These are phyloP conservation scores for Cryptococcus amylolentus DNA, from an alignment of 1,284 basidiomycete genomes.

Conservation along the genomic window DNA sequence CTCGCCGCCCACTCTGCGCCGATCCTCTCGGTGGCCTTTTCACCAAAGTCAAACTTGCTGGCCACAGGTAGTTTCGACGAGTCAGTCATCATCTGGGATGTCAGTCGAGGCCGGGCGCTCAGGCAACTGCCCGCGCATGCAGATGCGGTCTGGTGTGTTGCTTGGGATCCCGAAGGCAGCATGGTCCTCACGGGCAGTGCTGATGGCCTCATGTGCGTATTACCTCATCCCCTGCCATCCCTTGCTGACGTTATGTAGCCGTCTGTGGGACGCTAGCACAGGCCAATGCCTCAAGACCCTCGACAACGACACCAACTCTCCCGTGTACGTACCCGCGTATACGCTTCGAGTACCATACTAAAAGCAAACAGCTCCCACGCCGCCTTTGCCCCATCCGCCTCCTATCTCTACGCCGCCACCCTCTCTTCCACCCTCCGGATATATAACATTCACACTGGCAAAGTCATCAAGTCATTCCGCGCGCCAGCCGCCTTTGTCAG, in stretches of 20 bases:
- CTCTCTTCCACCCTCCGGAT: conserved; percentile 89
- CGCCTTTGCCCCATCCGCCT: conserved; percentile 85
- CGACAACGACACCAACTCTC: conserved; percentile 91
- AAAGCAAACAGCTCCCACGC: conserved; percentile 25
- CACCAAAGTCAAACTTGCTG: conserved; percentile 79
- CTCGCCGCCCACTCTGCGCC: conserved; percentile 86
- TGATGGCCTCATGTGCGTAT: conserved; percentile 87
- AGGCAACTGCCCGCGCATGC: conserved; percentile 89
- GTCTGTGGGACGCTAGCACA: conserved; percentile 93
- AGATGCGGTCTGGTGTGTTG: conserved; percentile 89
- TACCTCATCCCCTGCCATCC: not conserved
- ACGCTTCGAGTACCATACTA: not conserved
- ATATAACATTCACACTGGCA: conserved; percentile 90
- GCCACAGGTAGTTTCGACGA: conserved; percentile 94
- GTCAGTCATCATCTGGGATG: conserved; percentile 91
- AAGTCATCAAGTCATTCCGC: conserved; percentile 80
- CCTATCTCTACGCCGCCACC: conserved; percentile 80
- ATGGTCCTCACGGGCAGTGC: conserved; percentile 89
- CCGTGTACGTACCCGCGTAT: conserved; percentile 59
- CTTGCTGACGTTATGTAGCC: conserved; percentile 54
- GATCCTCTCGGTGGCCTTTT: conserved; percentile 88
- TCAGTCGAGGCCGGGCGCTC: conserved; percentile 73
- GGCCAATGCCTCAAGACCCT: conserved; percentile 97
- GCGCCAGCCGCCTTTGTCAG: conserved; percentile 24
- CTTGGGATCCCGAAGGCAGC: conserved; percentile 91